A percentile compares a stretch with the other conserved stretches of the same genome.
These are phyloP conservation scores for Orbilia ellipsospora DNA, from an alignment of 2,329 filamentous ascomycete genomes.

Conservation along the genomic window DNA sequence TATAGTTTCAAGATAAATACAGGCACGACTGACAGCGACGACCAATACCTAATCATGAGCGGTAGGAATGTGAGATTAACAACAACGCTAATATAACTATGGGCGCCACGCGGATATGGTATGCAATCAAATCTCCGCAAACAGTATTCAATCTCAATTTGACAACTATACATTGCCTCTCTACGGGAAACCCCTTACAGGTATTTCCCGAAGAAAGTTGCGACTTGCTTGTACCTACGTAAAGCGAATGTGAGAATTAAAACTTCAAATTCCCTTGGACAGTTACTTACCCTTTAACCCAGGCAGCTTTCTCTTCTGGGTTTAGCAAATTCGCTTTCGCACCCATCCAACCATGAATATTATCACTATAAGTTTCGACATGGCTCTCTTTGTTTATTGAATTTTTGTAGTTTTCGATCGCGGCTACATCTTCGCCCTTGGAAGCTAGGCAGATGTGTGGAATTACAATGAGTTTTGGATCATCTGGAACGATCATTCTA, in stretches of 20 bases:
- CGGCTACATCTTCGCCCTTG: constrained; percentile 31
- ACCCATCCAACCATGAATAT: constrained; percentile 49
- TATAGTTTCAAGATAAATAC: no score
- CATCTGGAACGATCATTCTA: constrained; percentile 20
- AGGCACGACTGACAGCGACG: background rate
- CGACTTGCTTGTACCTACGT: constrained; percentile 38
- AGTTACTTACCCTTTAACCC: constrained; percentile 35
- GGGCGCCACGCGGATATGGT: no score
- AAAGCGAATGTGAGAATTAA: background rate
- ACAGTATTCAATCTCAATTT: no score
- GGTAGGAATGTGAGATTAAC: background rate
- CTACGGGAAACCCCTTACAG: constrained; percentile 1
- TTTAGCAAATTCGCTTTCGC: constrained; percentile 21
- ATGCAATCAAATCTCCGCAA: no score
- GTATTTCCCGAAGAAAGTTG: constrained; percentile 28
- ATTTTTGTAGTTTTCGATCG: constrained; percentile 26
- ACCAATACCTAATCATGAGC: background rate
- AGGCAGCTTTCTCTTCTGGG: constrained; percentile 5
- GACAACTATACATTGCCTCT: background rate
- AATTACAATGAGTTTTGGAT: constrained; percentile 25
- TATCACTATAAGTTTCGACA: constrained; percentile 30
- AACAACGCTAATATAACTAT: background rate
- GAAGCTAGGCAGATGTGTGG: constrained; percentile 45
- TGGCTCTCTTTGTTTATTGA: constrained; percentile 14
- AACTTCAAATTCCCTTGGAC: no score